Conservation (phyloP, 1,284 basidiomycete genomes). For the Malassezia cuniculi region DNA sequence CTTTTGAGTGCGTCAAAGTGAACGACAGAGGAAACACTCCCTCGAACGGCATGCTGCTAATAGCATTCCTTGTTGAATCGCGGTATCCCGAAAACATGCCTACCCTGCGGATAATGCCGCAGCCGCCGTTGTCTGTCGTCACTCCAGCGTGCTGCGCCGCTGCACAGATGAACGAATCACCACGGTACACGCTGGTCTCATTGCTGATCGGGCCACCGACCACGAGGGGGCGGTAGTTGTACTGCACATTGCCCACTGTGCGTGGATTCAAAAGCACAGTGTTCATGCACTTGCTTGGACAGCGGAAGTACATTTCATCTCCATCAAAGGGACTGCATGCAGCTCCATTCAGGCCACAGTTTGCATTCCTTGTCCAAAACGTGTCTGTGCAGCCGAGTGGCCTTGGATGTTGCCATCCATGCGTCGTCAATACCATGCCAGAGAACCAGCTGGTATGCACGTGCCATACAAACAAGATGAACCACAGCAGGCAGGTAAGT, state of each 20-base stretch:
- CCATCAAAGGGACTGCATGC: constrained; percentile 55
- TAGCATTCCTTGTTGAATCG: constrained; percentile 54
- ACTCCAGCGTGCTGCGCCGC: constrained; percentile 64
- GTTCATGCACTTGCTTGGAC: constrained; percentile 60
- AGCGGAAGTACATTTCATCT: constrained; percentile 57
- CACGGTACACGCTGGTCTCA: constrained; percentile 52
- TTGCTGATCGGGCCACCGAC: constrained; percentile 58
- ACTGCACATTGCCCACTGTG: constrained; percentile 57
- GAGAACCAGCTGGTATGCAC: constrained; percentile 29
- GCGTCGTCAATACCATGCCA: constrained; percentile 13
- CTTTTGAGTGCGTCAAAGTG: constrained; percentile 47
- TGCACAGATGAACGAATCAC: constrained; percentile 71
- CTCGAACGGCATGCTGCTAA: constrained; percentile 61
- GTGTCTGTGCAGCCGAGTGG: constrained; percentile 30
- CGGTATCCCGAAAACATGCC: constrained; percentile 62
- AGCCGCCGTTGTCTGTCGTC: constrained; percentile 60
- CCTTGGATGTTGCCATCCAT: constrained; percentile 11
- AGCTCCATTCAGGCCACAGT: constrained; percentile 61
- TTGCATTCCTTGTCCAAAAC: constrained; percentile 41
- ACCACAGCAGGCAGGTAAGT: constrained; percentile 27
- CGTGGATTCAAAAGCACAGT: constrained; percentile 63
- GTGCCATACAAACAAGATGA: constrained; percentile 27
- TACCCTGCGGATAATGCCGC: constrained; percentile 57
- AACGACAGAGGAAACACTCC: constrained; percentile 59
- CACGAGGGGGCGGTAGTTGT: constrained; percentile 60